Percentiles rank a stretch among this genome's conserved stretches.
Evolutionary conservation across 2,329 filamentous ascomycete species (phyloP).

Genomic region (Colletotrichum karsti): DNA sequence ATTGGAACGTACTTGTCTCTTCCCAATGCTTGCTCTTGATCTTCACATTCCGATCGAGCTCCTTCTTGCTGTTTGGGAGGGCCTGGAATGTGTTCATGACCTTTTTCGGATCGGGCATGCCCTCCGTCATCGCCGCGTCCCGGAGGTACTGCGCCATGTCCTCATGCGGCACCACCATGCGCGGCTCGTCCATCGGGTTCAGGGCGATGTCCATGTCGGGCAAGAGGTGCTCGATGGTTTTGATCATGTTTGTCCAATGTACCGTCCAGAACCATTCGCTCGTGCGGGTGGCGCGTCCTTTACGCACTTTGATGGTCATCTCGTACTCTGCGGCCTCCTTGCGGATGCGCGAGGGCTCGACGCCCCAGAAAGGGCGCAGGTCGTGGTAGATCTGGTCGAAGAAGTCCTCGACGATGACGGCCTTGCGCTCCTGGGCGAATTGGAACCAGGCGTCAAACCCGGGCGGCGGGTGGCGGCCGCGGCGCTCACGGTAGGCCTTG

Average conservation of each 20-base stretch:
- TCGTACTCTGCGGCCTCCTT: constrained; percentile 63
- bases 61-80: constrained; percentile 47
- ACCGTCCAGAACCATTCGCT: constrained; percentile 67
- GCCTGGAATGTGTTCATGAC: constrained; percentile 53
- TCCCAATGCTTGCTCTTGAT: constrained; percentile 58
- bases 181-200: constrained; percentile 74
- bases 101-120: constrained; percentile 51
- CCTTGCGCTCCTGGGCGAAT: constrained; percentile 50
- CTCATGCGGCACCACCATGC: constrained; percentile 71
- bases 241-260: constrained; percentile 64
- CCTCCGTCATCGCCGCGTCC: constrained; percentile 57
- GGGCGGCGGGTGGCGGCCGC: constrained; percentile 58
- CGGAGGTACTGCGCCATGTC: constrained; percentile 63
- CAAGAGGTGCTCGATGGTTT: constrained; percentile 61
- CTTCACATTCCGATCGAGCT: constrained; percentile 41
- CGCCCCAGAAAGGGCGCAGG: constrained; percentile 62
- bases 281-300: constrained; percentile 57
- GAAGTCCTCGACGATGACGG: constrained; percentile 55
- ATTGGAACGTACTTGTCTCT: constrained; percentile 51
- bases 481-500: constrained; percentile 51
- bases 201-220: constrained; percentile 75
- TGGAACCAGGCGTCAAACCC: constrained; percentile 57
- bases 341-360: constrained; percentile 56
- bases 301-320: constrained; percentile 68
- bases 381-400: constrained; percentile 65